Conservation (phyloP, 371 early-diverging fungal genomes). For the Homolaphlyctis polyrhiza region DNA sequence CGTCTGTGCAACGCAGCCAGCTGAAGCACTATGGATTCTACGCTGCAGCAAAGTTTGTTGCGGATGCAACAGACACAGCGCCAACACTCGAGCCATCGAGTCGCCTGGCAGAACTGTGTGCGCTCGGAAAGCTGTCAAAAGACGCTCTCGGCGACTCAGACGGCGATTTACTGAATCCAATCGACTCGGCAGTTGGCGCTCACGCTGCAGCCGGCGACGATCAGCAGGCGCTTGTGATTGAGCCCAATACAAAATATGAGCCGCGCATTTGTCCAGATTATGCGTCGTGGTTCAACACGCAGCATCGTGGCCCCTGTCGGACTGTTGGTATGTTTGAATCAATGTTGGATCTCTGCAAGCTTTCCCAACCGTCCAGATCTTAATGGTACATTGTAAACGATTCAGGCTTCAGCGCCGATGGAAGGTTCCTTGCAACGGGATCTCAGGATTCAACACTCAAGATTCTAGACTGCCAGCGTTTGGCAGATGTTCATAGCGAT, state of each 20-base stretch:
- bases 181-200: not conserved
- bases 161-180: slow-evolving; percentile 14
- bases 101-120: slow-evolving; percentile 19
- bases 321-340: slow-evolving; percentile 23
- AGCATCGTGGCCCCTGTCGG: slow-evolving; percentile 29
- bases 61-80: slow-evolving; percentile 18
- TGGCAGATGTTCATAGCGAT: slow-evolving; percentile 33
- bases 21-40: slow-evolving; percentile 25
- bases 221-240: not conserved
- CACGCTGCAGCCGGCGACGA: not conserved
- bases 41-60: slow-evolving; percentile 23
- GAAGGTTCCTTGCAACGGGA: slow-evolving; percentile 84
- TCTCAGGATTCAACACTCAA: slow-evolving; percentile 84
- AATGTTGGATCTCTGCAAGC: too few species aligned
- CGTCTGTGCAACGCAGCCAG: slow-evolving; percentile 14
- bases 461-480: slow-evolving; percentile 68
- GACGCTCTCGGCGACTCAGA: slow-evolving; percentile 13
- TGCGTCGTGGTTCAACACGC: slow-evolving; percentile 34
- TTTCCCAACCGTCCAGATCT: too few species aligned
- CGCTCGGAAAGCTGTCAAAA: slow-evolving; percentile 2
- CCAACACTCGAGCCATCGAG: slow-evolving; percentile 11
- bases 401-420: slow-evolving; percentile 50
- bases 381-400: too few species aligned
- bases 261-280: slow-evolving; percentile 21
- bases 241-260: not conserved